Base-by-base conservation (phyloP, 176 grass and related monocot genomes). In the Panicum miliaceum region DNA sequence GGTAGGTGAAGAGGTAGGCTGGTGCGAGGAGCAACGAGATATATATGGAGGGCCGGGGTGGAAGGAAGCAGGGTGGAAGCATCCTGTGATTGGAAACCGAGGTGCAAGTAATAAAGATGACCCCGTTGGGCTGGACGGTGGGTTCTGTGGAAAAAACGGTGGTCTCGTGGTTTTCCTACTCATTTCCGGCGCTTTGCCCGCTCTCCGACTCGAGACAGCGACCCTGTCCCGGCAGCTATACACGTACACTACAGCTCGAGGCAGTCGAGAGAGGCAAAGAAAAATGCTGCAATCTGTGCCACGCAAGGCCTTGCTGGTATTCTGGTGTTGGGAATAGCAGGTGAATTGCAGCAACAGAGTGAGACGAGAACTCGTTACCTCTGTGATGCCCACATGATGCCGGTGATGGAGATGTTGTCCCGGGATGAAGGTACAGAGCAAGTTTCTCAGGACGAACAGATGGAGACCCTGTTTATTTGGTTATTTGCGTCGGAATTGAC, bases 101-200 rank as follows among this genome's bases (percentile, higher is more conserved):
- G 34, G 26, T 7, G 26, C 70, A 16, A 51, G 77, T 56, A 70
- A 63, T 18, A 90, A 82, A 89, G 70, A 51, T 58, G 68, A 70
- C 45, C 56, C 42, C 42, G 8, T 19, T 25, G 74, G 35, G 46
- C 65, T 71, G 77, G 71, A 18, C 86, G 86, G 86, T 77, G 81
- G 57, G 47, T 7, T 63, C 37, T 56, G 81, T 79, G 54, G 87
- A 79, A 84, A 70, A 69, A 77, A 51, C 11, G 71, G 27, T 11
- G 54, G 22, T 60, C 66, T 68, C 8, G 1, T 26, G 73, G 84
- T 83, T 83, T 90, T 86, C 88, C 80, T 54, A 36, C 58, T 67
- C 79, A 83, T 86, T 90, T 83, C 88, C 84, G n/a, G 79, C 67
- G 18, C 78, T 68, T 86, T 89, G 38, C 67, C 48, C 16, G 27